Evolutionary conservation across 495 filamentous ascomycete genomes (phyloP), one percentile per base, ranked within the genome.

Genomic region (Annulohypoxylon maeteangense): DNA sequence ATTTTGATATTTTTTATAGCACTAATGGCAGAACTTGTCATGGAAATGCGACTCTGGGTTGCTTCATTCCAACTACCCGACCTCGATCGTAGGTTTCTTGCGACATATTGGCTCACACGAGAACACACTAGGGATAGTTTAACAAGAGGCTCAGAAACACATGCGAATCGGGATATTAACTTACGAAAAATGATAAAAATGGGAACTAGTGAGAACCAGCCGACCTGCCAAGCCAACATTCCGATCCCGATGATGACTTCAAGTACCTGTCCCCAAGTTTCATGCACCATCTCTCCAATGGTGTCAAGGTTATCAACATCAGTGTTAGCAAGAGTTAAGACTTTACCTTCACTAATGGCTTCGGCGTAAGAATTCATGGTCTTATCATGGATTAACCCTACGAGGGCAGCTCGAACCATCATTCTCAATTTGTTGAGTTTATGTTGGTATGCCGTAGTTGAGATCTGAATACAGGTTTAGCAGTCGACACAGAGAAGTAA

Each of bases 1-100:
- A 90, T 88, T 66, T 91, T 91, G 40, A 92, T 78, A 12, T 80
- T 78, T 66, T 90, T 90, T 71, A 89, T 87, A 0, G 85, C 81
- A 10, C 83, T 78, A 4, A 91, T 72, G 79, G 88, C 85, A 0
- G 82, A 70, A 5, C 79, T 82, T 6, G 85, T 88, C 27, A 80
- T 78, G 22, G 82, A 79, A 31, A 89, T 85, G 18, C 87, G 84
- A 57, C 75, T 79, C 60, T 88, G 81, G 8, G 87, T 87, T 11
- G 86, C 85, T 34, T 75, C 68, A 25, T 86, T 82, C 86, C 86
- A 90, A 20, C 74, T 65, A 10, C 77, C 82, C 62, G 87, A 86
- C 29, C 79, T 76, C 31, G 76, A 67, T 38, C 85, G 80, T 1
- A 85, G 75, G 65, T 85, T 78, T 7, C 78, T 81, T 36, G 86